Evolutionary conservation across 2,329 filamentous ascomycete genomes (phyloP), one percentile per base, ranked within the genome.

Genomic region (Claviceps humidiphila): DNA sequence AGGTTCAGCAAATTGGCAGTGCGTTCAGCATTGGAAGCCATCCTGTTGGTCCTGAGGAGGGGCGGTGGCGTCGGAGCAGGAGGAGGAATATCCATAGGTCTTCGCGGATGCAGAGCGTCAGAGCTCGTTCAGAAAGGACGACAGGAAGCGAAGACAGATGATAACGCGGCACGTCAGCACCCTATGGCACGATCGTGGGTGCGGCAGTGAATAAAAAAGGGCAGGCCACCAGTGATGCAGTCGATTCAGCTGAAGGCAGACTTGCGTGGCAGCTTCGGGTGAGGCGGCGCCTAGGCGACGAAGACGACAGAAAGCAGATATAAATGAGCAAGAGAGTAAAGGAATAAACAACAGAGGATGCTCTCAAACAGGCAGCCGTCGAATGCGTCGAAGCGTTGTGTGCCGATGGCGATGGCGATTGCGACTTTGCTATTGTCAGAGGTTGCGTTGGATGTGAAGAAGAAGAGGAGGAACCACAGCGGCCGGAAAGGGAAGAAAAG

Each of bases 1-100:
- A 82, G 69, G 58, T 78, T 81, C 61, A 83, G 68, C 59, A 83
- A 63, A 58, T 76, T 78, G 53, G 74, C 69, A 43, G 75, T 78
- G 59, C 76, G 75, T 50, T 77, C 74, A 42, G 64, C 62, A 52
- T 65, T 66, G 50, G 67, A 65, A 4, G 64, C 64, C 64, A 67
- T 63, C 59, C 65, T 64, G 58, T 63, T 64, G 56, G 59, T 66
- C 54, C 67, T 70, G 58, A 69, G 65, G 50, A 71, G 71, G 56
- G 71, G 71, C 61, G 71, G 71, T 56, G 71, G 71, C 61, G 73
- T 76, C 53, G 74, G 75, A 53, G 77, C 76, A 53, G 77, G 76
- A 55, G 75, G 71, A 51, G 74, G 74, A 58, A 78, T 67, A 60
- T 71, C 69, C 61, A 71, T 67, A 62, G 60, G 61, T 61, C 64